Evolutionary conservation across 768 basidiomycete species (phyloP).

Genomic region (Kwoniella europaea): DNA sequence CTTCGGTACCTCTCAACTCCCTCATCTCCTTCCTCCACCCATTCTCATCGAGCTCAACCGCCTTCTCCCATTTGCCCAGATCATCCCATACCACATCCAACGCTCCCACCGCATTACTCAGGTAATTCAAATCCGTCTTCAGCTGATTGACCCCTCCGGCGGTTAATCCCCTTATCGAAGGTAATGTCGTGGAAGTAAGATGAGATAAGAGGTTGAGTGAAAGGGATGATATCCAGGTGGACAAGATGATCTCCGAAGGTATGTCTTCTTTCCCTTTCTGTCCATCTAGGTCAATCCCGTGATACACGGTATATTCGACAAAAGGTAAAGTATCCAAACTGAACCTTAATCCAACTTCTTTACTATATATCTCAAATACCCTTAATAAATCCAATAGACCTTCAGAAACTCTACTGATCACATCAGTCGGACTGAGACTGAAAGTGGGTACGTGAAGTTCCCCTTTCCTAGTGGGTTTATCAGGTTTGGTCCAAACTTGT

Average conservation of each 20-base stretch:
- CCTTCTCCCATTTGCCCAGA: conserved; percentile 78
- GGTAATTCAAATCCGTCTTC: conserved; percentile 81
- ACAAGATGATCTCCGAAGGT: conserved; percentile 73
- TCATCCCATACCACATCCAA: conserved; percentile 85
- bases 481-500: conserved; percentile 69
- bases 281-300: neutral
- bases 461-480: conserved; percentile 62
- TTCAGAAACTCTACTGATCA: conserved; percentile 85
- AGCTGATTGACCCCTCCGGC: conserved; percentile 78
- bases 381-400: conserved; percentile 91
- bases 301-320: conserved; percentile 60
- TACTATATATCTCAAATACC: conserved; percentile 90
- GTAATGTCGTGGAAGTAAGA: conserved; percentile 72
- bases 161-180: conserved; percentile 70
- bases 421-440: conserved; percentile 87
- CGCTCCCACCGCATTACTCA: conserved; percentile 86
- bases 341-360: conserved; percentile 77
- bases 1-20: conserved; percentile 14
- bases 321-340: conserved; percentile 81
- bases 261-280: conserved; percentile 11
- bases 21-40: conserved; percentile 43
- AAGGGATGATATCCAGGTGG: conserved; percentile 91
- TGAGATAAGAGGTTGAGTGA: conserved; percentile 77
- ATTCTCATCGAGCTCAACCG: conserved; percentile 63
- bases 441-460: conserved; percentile 81